Conservation (phyloP, 345 rosid genomes). For the Salix udensis region DNA sequence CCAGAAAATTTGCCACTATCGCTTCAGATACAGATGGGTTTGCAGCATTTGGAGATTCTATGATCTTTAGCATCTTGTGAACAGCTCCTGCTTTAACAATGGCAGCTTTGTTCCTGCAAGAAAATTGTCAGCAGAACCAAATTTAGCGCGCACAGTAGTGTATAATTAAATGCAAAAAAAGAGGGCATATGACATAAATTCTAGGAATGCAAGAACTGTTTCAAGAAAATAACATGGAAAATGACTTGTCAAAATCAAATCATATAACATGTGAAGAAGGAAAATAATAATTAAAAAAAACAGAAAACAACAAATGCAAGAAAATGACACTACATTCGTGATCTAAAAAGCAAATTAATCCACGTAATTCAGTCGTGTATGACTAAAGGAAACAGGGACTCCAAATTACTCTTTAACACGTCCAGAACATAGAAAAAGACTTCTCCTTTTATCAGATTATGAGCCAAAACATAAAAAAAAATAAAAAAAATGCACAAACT, state of each 20-base stretch:
- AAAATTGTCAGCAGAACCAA: not conserved
- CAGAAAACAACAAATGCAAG: constrained; percentile 14
- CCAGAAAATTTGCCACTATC: constrained; percentile 84
- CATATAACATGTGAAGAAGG: not conserved
- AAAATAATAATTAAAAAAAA: not conserved
- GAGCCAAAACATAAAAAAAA: not conserved
- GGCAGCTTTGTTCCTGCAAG: constrained; percentile 92
- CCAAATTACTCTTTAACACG: constrained; percentile 1
- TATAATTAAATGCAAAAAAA: not conserved
- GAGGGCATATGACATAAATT: not conserved
- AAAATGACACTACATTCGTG: constrained; percentile 14
- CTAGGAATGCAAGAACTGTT: constrained; percentile 6
- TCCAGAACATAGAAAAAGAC: not conserved
- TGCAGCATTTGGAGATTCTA: constrained; percentile 52
- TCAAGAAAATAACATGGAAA: constrained; percentile 35
- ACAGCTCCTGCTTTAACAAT: constrained; percentile 97
- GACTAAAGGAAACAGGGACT: not conserved
- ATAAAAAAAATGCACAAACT: too few species aligned
- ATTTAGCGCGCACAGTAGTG: not conserved
- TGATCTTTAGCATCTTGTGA: constrained; percentile 84
- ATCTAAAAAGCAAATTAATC: constrained; percentile 2
- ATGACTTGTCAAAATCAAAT: constrained; percentile 35
- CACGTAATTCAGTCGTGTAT: not conserved
- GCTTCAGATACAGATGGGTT: constrained; percentile 63
- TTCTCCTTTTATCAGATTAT: not conserved